Evolutionary conservation across 2,329 filamentous ascomycete genomes (phyloP), one percentile per base, ranked within the genome.

Genomic region (Nemania sp.): DNA sequence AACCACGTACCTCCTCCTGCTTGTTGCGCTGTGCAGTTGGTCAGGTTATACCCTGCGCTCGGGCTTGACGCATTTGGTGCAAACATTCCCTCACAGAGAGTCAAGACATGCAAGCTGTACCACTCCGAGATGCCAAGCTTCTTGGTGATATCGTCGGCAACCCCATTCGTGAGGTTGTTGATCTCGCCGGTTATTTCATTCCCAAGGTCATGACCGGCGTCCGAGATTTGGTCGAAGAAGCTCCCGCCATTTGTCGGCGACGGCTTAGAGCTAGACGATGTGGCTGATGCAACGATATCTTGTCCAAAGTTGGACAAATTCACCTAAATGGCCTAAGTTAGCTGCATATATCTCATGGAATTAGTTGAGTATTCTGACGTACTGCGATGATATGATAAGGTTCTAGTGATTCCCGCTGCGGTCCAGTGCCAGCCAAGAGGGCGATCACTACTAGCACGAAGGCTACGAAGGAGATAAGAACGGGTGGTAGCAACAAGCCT

Each of bases 101-200:
- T 79, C 82, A 84, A 82, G 72, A 86, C 71, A 70, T 86, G 84
- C 32, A 86, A 68, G 18, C 83, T 85, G 72, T 86, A 86, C 84
- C 84, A 86, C 67, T 86, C 78, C 0, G 81, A 80, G 63, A 86
- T 81, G 26, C 84, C 83, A 29, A 86, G 76, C n/a, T 79, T 77
- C 13, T 80, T 77, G 56, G 80, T 77, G 53, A 85, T 58, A 60
- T 82, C 71, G 64, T 82, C 83, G 43, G 80, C 80, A 45, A 82
- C 68, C 7, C 81, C 77, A 63, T 81, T 79, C 5, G 78, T 76
- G 38, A 84, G 73, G 35, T 82, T 77, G 70, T 82, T 81, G 67
- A 84, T 66, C 52, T 79, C 75, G 49, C 80, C 79, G 56, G 77
- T 77, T 20, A 80, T 76, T 8, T 79, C 77, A 43, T 80, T 74